Conservation (phyloP, 306 rosid genomes). For the Oxytropis ochrocephala region DNA sequence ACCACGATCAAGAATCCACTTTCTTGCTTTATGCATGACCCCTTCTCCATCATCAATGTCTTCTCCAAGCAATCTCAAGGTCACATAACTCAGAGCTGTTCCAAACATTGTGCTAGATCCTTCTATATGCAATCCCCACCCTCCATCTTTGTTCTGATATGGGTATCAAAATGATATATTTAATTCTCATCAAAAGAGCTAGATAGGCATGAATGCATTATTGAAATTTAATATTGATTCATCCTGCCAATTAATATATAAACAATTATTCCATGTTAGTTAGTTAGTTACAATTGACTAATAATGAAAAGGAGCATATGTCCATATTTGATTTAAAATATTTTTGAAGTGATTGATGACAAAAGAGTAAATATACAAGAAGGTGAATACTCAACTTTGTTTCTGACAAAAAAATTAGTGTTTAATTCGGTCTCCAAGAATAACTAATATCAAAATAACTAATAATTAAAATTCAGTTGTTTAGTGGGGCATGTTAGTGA, state of each 20-base stretch:
- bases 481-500: too few species aligned
- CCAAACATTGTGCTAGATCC: conserved; percentile 74
- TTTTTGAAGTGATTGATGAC: neutral
- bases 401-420: too few species aligned
- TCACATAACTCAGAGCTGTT: conserved; percentile 49
- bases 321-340: neutral
- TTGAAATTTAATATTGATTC: neutral
- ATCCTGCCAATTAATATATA: neutral
- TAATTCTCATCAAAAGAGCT: neutral
- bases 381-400: too few species aligned
- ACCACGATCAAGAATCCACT: conserved; percentile 65
- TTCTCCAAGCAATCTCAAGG: conserved; percentile 65
- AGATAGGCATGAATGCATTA: neutral
- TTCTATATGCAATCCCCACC: conserved; percentile 88
- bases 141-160: conserved; percentile 64
- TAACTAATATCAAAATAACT: too few species aligned
- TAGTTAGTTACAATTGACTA: neutral
- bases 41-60: conserved; percentile 40
- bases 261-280: neutral
- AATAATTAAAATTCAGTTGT: too few species aligned
- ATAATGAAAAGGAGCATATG: too few species aligned
- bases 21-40: conserved; percentile 42
- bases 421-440: too few species aligned
- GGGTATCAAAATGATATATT: neutral
- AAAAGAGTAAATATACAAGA: too few species aligned